Base-by-base conservation (phyloP, 495 filamentous ascomycete species). In the Talaromyces ruber region DNA sequence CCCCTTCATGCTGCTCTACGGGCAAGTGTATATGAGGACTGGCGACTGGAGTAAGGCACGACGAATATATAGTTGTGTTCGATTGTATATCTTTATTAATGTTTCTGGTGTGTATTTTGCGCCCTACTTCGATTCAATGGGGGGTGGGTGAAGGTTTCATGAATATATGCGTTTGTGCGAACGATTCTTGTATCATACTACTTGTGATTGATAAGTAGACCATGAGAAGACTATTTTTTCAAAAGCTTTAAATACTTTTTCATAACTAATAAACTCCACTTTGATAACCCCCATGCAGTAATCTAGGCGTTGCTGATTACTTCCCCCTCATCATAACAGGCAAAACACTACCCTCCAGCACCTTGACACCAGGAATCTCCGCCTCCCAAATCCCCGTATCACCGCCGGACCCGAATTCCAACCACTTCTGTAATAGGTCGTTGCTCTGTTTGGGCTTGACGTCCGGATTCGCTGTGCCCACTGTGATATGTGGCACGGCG, bases 371-470 rank as follows among this genome's bases (percentile, higher is more conserved):
- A 8, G 71, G 68, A 52, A 82, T 66, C 60, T 77, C 75, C 0
- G 65, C 68, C 66, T 82, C 80, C 58, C 67, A 75, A 45, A 82
- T 77, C 0, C 83, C 83, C 18, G 72, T 81, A 11, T 74, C 71
- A 26, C 68, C 73, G 4, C 79, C 80, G 26, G 74, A 81, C 0
- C 83, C 85, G 21, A 71, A 66, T 65, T 80, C 66, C 64, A 84
- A 61, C 92, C 91, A 97, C 50, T 79, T 72, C 63, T 76, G 72
- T 58, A 98, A 72, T 68, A 98, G 68, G 62, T 90, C 87, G 67
- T 98, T 98, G 67, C 92, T 93, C 77, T 98, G 93, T 76, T 88
- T 90, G 2, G 94, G 94, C 75, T 97, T 97, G 64, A 98, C 84
- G 6, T 76, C 66, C 60, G 77, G 74, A 60, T 81, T 74, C 24